Conservation (phyloP, 2,329 filamentous ascomycete species). For the Sporothrix variecibatus region DNA sequence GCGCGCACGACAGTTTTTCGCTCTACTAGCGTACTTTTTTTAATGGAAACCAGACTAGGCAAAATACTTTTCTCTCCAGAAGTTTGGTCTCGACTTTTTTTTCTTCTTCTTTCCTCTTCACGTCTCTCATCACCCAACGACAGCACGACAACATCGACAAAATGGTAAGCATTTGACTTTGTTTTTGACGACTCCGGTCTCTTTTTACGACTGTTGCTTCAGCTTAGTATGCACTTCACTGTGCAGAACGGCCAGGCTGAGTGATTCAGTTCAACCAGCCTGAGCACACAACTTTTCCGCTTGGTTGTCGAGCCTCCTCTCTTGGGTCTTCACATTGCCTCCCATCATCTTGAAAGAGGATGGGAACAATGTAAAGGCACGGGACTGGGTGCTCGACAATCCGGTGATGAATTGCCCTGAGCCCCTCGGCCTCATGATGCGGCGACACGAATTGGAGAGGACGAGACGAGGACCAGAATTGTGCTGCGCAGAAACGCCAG, state of each 20-base stretch:
- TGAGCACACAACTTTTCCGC: conserved; percentile 28
- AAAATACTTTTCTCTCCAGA: conserved; percentile 19
- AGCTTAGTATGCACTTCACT: conserved; percentile 31
- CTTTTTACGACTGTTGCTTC: conserved; percentile 35
- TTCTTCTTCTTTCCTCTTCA: conserved; percentile 33
- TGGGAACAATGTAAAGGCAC: not conserved
- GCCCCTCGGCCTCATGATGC: conserved; percentile 42
- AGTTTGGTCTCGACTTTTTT: conserved; percentile 5
- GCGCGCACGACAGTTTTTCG: conserved; percentile 28
- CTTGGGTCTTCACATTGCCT: not conserved
- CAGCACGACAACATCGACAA: conserved; percentile 51
- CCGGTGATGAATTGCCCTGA: conserved; percentile 67
- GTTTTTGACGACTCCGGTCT: conserved; percentile 41
- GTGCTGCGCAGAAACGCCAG: conserved; percentile 56
- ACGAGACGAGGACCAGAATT: not conserved
- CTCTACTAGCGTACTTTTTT: conserved; percentile 19
- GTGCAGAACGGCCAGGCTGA: conserved; percentile 31
- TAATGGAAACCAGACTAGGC: not conserved
- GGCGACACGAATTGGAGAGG: not conserved
- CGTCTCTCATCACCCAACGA: conserved; percentile 32
- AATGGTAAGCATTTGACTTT: conserved; percentile 61
- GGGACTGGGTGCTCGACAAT: not conserved
- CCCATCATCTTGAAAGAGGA: conserved; percentile 46
- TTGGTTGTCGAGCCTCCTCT: conserved; percentile 28
- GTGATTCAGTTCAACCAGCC: conserved; percentile 24